phyloP scores from a whole-genome alignment of 495 filamentous ascomycete species.

The Penicillium bialowiezense region DNA sequence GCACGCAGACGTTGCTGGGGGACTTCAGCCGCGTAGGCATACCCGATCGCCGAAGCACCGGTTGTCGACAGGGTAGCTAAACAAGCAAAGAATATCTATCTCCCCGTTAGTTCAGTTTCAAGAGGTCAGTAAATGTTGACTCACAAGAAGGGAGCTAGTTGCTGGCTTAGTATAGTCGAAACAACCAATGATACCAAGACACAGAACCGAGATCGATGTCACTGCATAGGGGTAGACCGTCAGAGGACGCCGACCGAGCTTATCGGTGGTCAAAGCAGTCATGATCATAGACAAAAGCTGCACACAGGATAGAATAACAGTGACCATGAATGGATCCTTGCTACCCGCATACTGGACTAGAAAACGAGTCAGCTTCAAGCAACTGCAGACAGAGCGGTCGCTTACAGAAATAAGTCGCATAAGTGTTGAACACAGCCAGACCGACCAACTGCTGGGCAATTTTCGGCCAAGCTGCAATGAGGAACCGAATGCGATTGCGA shows the following conservation, averaged over 20 bases:
- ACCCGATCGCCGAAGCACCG: slow-evolving; percentile 40
- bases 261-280: slow-evolving; percentile 30
- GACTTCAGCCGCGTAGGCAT: slow-evolving; percentile 41
- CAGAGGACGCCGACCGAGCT: slow-evolving; percentile 36
- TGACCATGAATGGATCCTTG: slow-evolving; percentile 40
- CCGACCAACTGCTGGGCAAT: slow-evolving; percentile 44
- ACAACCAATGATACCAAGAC: slow-evolving; percentile 39
- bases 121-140: too few species aligned
- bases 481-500: slow-evolving; percentile 35
- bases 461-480: slow-evolving; percentile 43
- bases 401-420: slow-evolving; percentile 43
- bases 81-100: slow-evolving; percentile 37
- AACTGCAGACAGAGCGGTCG: not conserved
- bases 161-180: slow-evolving; percentile 35
- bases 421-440: slow-evolving; percentile 39
- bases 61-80: slow-evolving; percentile 38
- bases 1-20: slow-evolving; percentile 40
- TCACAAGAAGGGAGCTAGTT: slow-evolving; percentile 32
- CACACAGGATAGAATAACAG: slow-evolving; percentile 39
- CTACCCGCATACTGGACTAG: slow-evolving; percentile 39
- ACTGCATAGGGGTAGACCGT: slow-evolving; percentile 38
- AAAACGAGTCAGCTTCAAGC: not conserved
- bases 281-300: slow-evolving; percentile 38
- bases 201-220: slow-evolving; percentile 34
- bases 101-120: too few species aligned